Base-by-base conservation (phyloP, 495 filamentous ascomycete species). In the Extremus antarcticus region DNA sequence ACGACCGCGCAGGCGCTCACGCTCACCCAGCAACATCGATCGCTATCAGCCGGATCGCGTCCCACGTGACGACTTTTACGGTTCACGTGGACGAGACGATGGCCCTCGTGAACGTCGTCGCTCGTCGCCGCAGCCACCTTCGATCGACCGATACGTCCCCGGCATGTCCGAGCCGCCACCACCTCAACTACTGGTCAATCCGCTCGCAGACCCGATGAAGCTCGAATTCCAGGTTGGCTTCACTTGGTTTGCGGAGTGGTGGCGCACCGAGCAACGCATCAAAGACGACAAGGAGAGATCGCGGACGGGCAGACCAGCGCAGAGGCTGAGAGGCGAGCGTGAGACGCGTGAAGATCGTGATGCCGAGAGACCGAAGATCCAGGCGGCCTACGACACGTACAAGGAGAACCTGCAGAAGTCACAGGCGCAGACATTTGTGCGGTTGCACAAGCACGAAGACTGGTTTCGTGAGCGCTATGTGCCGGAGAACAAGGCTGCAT, bases 381-480 rank as follows among this genome's bases (percentile, higher is more conserved):
- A 97, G 64, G 79, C 78, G 16, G 89, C 89, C 1, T 99, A 97
- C 65, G 94, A 97, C 71, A 63, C 76, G 13, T 98, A 98, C 72
- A 97, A 95, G 65, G 87, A 92, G 66, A 90, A 95, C 41, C 75
- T 96, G 7, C 89, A 95, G 67, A 80, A 88, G 9, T 91, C 89
- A 64, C 89, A 97, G 82, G 87, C 90, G 0, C 78, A 85, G 56
- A 74, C 76, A 1, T 97, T 99, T 63, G 92, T 99, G 20, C 81
- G 84, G 25, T 82, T 86, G 47, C 92, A 97, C 67, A 94, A 92
- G 63, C 77, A 78, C 15, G 92, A 97, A 60, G 91, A 97, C 63
- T 99, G 92, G 92, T 99, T 99, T 71, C 88, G 84, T 58, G 92
- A 99, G 70, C 84, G 88, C 49, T 99, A 99, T 62, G 78, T 92